Conservation (phyloP, 2,329 filamentous ascomycete genomes). For the Aspergillus fijiensis region DNA sequence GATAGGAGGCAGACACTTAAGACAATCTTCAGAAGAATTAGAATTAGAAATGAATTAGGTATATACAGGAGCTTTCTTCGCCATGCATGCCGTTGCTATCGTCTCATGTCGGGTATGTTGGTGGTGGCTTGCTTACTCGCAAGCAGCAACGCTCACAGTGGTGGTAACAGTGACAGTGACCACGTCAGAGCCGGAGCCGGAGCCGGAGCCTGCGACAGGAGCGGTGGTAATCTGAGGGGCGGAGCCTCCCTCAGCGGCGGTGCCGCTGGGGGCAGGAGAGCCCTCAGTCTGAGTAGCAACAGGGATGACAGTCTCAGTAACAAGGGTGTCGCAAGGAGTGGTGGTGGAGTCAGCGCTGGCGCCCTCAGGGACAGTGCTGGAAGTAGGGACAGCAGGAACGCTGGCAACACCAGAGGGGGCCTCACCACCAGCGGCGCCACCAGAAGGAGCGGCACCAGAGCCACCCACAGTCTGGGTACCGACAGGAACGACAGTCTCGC, state of each 20-base stretch:
- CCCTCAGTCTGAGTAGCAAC: slow-evolving; percentile 11
- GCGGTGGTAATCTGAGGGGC: slow-evolving; percentile 18
- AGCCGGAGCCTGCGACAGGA: slow-evolving; percentile 17
- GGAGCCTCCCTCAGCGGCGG: slow-evolving; percentile 9
- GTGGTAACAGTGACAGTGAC: slow-evolving; percentile 28
- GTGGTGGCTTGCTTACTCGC: slow-evolving; percentile 11
- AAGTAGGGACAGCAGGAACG: slow-evolving; percentile 5
- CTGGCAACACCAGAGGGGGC: slow-evolving; percentile 5
- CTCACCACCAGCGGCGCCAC: neutral
- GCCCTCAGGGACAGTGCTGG: slow-evolving; percentile 4
- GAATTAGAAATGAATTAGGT: slow-evolving; percentile 35
- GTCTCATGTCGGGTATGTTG: slow-evolving; percentile 19
- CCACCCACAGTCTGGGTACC: slow-evolving; percentile 10
- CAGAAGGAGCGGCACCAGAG: neutral
- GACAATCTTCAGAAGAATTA: slow-evolving; percentile 21
- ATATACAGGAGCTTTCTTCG: slow-evolving; percentile 30
- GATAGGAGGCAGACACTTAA: slow-evolving; percentile 1
- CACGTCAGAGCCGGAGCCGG: slow-evolving; percentile 12
- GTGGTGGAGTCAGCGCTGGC: slow-evolving; percentile 7
- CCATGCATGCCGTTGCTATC: slow-evolving; percentile 26
- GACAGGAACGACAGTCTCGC: slow-evolving; percentile 12
- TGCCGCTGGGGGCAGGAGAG: slow-evolving; percentile 8
- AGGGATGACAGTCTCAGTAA: slow-evolving; percentile 15
- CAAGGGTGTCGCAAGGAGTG: slow-evolving; percentile 14
- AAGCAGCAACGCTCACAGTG: slow-evolving; percentile 26